Percentiles rank a stretch among this genome's conserved stretches.
phyloP scores from a whole-genome alignment of 768 basidiomycete genomes.

The Kwoniella dendrophila region DNA sequence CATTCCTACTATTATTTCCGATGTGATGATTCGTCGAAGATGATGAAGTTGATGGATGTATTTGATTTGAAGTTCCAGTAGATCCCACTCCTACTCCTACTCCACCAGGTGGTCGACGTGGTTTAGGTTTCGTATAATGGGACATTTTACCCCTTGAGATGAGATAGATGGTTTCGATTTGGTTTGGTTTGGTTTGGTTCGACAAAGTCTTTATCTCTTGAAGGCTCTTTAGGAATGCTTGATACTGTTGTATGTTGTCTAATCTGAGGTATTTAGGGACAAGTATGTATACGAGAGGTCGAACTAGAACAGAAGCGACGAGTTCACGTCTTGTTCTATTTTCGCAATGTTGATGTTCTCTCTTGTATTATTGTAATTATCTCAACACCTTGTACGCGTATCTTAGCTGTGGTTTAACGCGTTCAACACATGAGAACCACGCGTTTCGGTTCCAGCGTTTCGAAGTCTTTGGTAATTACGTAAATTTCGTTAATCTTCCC shows the following conservation, averaged over 20 bases:
- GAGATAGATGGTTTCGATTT: no score
- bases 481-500: conserved; percentile 1
- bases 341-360: conserved; percentile 3
- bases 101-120: conserved; percentile 1
- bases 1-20: not conserved
- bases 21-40: not conserved
- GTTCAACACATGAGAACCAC: not conserved
- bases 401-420: conserved; percentile 4
- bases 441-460: not conserved
- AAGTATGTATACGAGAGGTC: no score
- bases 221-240: no score
- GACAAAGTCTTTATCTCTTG: no score
- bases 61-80: not conserved
- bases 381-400: no score
- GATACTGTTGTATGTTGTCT: no score
- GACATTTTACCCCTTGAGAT: no score
- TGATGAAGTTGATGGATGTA: conserved; percentile 6
- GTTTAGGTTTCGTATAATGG: conserved; percentile 23
- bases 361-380: no score
- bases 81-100: not conserved
- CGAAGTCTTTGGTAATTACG: not conserved
- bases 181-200: no score
- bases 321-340: no score
- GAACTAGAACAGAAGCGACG: no score
- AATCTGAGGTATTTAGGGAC: no score